Evolutionary conservation across 148 eudicot genomes (phyloP).

Genomic region (Camellia sinensis): DNA sequence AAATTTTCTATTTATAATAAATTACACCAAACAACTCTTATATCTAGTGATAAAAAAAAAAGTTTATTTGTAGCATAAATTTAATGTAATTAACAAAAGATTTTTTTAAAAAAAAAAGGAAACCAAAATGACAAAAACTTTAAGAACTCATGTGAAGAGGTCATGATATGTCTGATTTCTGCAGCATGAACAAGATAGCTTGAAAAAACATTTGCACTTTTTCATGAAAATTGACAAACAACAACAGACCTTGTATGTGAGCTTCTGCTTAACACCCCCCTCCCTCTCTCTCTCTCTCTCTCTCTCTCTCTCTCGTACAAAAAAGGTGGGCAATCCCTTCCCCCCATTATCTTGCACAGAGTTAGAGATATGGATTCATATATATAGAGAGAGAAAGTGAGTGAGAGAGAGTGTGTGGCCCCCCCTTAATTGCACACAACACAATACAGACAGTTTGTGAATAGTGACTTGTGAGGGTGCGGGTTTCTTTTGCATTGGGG

Average conservation of each 20-base stretch:
- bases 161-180: too few relatives aligned
- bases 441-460: constrained; percentile 13
- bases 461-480: constrained; percentile 29
- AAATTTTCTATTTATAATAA: too few relatives aligned
- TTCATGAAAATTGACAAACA: background rate
- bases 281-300: too few relatives aligned
- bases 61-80: too few relatives aligned
- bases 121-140: too few relatives aligned
- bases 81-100: too few relatives aligned
- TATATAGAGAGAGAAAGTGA: background rate
- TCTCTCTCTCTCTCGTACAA: background rate
- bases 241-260: background rate
- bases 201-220: background rate
- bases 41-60: too few relatives aligned
- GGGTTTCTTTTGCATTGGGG: constrained; percentile 14
- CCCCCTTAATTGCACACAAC: background rate
- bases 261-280: background rate
- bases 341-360: background rate
- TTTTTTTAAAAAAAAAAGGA: too few relatives aligned
- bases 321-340: constrained; percentile 4
- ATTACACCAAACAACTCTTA: too few relatives aligned
- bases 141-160: too few relatives aligned
- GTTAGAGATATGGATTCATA: background rate
- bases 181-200: too few relatives aligned
- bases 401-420: background rate